Evolutionary conservation across 2,329 filamentous ascomycete species (phyloP).

Genomic region (Rhynchosporium secalis): DNA sequence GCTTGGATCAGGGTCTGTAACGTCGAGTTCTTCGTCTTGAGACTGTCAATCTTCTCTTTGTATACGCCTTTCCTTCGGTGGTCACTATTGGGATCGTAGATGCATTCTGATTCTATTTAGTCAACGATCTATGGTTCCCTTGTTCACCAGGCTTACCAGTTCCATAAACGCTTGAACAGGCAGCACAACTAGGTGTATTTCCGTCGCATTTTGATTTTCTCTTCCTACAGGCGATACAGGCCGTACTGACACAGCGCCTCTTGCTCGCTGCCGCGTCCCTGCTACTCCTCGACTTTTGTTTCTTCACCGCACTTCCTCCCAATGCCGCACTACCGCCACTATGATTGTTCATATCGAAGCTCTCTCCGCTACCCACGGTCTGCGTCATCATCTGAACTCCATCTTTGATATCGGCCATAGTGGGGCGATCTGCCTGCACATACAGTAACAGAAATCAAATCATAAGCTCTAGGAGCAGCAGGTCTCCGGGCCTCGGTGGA

Average conservation of each 20-base stretch:
- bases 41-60: constrained; percentile 85
- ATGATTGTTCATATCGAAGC: constrained; percentile 10
- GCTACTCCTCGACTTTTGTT: constrained; percentile 36
- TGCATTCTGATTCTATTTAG: constrained; percentile 57
- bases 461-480: constrained; percentile 3
- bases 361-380: constrained; percentile 18
- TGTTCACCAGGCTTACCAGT: constrained; percentile 47
- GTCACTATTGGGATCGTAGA: constrained; percentile 96
- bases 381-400: constrained; percentile 24
- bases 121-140: neutral
- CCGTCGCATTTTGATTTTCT: constrained; percentile 91
- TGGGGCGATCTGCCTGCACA: constrained; percentile 11
- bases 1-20: constrained; percentile 91
- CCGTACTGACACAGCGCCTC: constrained; percentile 79
- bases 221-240: constrained; percentile 76
- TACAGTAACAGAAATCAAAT: neutral
- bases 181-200: constrained; percentile 85
- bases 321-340: constrained; percentile 2
- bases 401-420: constrained; percentile 32
- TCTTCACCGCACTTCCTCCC: constrained; percentile 30
- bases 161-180: constrained; percentile 91
- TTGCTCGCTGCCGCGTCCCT: constrained; percentile 48
- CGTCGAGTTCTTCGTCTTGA: constrained; percentile 84
- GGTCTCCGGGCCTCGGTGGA: neutral
- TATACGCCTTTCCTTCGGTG: constrained; percentile 96